A percentile compares a stretch with the other conserved stretches of the same genome.
Evolutionary conservation across 352 stramenopile genomes (phyloP).

Genomic region (Phytophthora brassicae): DNA sequence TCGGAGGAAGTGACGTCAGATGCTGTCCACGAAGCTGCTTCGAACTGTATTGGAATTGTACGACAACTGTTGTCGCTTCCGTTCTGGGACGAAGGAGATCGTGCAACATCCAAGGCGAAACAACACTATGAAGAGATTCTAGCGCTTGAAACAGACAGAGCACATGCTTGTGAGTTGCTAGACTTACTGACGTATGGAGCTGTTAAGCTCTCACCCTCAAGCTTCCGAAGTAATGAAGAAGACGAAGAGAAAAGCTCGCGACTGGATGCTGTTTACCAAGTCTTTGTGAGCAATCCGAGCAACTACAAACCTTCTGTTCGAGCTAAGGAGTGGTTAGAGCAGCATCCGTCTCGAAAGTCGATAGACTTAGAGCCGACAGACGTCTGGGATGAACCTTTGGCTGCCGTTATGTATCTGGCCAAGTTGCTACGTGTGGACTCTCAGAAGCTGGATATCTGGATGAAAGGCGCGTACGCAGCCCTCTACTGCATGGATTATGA

Average conservation of each 20-base stretch:
- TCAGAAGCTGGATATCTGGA: conserved; percentile 45
- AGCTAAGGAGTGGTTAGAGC: conserved; percentile 47
- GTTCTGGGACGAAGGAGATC: conserved; percentile 31
- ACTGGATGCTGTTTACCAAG: conserved; percentile 45
- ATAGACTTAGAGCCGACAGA: conserved; percentile 2
- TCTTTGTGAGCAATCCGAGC: conserved; percentile 66
- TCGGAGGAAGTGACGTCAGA: conserved; percentile 31
- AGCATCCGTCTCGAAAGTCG: conserved; percentile 13
- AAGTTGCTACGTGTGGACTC: conserved; percentile 48
- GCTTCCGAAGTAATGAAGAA: conserved; percentile 25
- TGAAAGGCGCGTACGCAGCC: conserved; percentile 69
- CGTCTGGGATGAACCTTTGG: conserved; percentile 32
- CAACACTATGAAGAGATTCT: conserved; percentile 34
- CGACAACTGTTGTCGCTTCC: conserved; percentile 38
- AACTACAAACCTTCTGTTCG: conserved; percentile 57
- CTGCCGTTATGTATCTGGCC: conserved; percentile 52
- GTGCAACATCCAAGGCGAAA: conserved; percentile 14
- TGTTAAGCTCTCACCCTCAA: conserved; percentile 40
- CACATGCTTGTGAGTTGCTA: conserved; percentile 53
- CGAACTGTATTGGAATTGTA: conserved; percentile 38
- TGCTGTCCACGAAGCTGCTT: conserved; percentile 29
- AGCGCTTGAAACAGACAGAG: conserved; percentile 30
- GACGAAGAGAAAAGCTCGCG: conserved; percentile 26
- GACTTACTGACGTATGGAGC: conserved; percentile 59
- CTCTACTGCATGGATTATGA: conserved; percentile 73